A percentile compares a stretch with the other conserved stretches of the same genome.
Conservation (phyloP, 2,329 filamentous ascomycete species). For the Allantophomopsis cytisporea region DNA sequence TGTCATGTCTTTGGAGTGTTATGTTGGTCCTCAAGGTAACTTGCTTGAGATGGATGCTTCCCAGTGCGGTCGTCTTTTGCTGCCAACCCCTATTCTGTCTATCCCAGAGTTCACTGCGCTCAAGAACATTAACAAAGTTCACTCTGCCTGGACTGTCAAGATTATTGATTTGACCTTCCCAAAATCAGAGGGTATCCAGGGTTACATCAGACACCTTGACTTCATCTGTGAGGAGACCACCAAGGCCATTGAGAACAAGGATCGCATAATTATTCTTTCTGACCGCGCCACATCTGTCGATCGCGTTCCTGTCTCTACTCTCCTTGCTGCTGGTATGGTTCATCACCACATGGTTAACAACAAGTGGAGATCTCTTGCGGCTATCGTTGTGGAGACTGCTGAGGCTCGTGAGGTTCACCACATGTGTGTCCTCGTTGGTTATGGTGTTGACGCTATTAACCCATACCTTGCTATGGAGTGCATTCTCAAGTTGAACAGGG, state of each 20-base stretch:
- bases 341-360: constrained; percentile 93
- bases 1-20: constrained; percentile 95
- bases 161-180: constrained; percentile 89
- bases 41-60: constrained; percentile 83
- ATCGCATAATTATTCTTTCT: constrained; percentile 80
- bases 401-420: constrained; percentile 96
- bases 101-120: constrained; percentile 84
- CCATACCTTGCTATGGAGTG: constrained; percentile 94
- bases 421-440: constrained; percentile 95
- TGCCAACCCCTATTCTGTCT: constrained; percentile 80
- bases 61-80: constrained; percentile 73
- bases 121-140: constrained; percentile 58
- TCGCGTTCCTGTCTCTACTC: constrained; percentile 72
- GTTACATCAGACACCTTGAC: constrained; percentile 80
- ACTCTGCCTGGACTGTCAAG: constrained; percentile 77
- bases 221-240: constrained; percentile 77
- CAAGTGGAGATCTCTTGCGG: constrained; percentile 85
- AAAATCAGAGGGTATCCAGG: constrained; percentile 68
- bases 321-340: constrained; percentile 83
- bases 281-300: constrained; percentile 76
- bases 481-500: constrained; percentile 90
- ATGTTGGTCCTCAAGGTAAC: constrained; percentile 92
- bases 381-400: constrained; percentile 79
- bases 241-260: constrained; percentile 67
- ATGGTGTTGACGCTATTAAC: constrained; percentile 88